Evolutionary conservation across 2,329 filamentous ascomycete species (phyloP), one percentile per base, ranked within the genome.

Genomic region (Cordyceps militaris): DNA sequence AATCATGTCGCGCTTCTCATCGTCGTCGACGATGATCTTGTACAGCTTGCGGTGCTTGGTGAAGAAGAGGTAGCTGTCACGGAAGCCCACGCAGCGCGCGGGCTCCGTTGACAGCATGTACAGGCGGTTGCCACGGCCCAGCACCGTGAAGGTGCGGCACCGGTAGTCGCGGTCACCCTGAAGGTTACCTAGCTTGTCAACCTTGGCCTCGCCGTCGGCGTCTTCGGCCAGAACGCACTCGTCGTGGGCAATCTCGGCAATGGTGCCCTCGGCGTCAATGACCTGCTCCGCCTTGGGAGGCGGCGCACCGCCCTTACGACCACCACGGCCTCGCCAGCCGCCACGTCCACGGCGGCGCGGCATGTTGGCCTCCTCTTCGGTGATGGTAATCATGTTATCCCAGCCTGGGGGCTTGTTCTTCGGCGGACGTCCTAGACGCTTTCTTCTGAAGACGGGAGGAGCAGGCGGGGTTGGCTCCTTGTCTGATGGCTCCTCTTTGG

Each of bases 31-130:
- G 66, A 99, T 96, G 67, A 99, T 96, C 77, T 99, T 99, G 82
- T 91, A 94, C 14, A 99, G 86, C 67, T 91, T 87, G 70, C 89
- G 89, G 74, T 99, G 94, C 74, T 97, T 99, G 62, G 94, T 95
- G 79, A 99, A 99, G 80, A 99, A 97, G 26, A 99, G 83, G 69
- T 99, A 99, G 63, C 92, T 97, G 78, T 99, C 94, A 64, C 94
- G 83, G 79, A 99, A 99, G 16, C 94, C 94, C 57, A 96, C 92
- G 67, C 94, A 97, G 63, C 94, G 88, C 24, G 94, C 94, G 5
- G 94, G 95, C 69, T 99, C 94, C 4, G 94, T 99, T 3, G 94
- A 97, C 73, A 99, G 76, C 94, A 99, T 99, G 82, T 99, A 99
- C 11, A 96, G 84, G 57, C 92, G 80, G 51, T 93, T 83, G 38